Conservation (phyloP, 805 yeast genomes). For the Kodamaea sagamina region DNA sequence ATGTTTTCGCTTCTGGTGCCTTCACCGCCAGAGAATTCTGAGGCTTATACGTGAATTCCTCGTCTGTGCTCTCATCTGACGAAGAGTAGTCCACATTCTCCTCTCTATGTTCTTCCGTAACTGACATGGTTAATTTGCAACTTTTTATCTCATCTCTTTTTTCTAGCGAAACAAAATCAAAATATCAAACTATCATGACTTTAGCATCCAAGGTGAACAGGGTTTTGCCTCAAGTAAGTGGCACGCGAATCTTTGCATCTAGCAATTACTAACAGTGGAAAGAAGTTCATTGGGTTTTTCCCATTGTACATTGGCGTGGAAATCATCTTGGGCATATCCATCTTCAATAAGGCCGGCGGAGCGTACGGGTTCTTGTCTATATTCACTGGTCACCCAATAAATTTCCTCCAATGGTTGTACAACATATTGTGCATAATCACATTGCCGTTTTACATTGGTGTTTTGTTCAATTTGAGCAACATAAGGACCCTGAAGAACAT, state of each 20-base stretch:
- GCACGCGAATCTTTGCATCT: neutral
- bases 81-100: conserved; percentile 1
- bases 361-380: conserved; percentile 82
- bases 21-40: neutral
- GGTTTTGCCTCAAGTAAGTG: conserved; percentile 17
- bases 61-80: conserved; percentile 2
- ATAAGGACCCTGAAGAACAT: conserved; percentile 51
- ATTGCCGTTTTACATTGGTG: conserved; percentile 65
- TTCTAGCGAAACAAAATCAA: conserved; percentile 2
- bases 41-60: conserved; percentile 1
- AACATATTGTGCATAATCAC: conserved; percentile 65
- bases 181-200: conserved; percentile 5
- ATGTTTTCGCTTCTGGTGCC: conserved; percentile 21
- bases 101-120: neutral
- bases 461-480: conserved; percentile 41
- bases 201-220: conserved; percentile 9
- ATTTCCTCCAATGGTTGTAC: conserved; percentile 77
- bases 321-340: conserved; percentile 67
- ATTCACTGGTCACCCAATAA: conserved; percentile 86
- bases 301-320: conserved; percentile 92
- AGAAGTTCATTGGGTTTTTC: conserved; percentile 66
- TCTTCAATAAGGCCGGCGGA: conserved; percentile 88
- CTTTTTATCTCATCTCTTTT: neutral
- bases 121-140: neutral
- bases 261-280: conserved; percentile 9